Percentiles rank a stretch among this genome's conserved stretches.
Evolutionary conservation across 257 asterid species (phyloP).

Genomic region (Ajuga chamaepitys): DNA sequence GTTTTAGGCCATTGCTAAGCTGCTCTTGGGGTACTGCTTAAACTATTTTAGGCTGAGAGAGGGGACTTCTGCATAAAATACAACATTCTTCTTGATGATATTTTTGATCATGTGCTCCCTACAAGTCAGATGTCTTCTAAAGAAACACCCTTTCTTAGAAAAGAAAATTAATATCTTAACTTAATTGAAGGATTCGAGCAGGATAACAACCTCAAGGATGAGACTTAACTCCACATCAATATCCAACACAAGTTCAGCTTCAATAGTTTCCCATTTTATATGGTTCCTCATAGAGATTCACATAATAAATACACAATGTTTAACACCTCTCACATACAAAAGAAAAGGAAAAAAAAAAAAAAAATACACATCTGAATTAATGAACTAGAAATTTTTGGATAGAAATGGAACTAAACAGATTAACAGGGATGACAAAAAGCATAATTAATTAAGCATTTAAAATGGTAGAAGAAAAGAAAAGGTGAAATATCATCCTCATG

Average conservation of each 20-base stretch:
- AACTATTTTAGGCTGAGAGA: not conserved
- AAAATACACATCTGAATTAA: too few relatives aligned
- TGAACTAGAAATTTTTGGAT: too few relatives aligned
- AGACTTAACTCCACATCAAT: slow-evolving; percentile 46
- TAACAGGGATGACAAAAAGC: too few relatives aligned
- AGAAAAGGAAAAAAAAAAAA: too few relatives aligned
- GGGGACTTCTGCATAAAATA: not conserved
- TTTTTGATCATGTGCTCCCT: not conserved
- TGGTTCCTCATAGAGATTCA: slow-evolving; percentile 68
- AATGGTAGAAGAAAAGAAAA: too few relatives aligned
- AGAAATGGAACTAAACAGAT: too few relatives aligned
- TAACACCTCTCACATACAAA: too few relatives aligned
- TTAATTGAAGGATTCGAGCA: slow-evolving; percentile 7
- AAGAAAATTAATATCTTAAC: not conserved
- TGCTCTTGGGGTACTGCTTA: not conserved
- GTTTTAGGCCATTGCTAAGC: not conserved
- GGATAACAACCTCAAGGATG: slow-evolving; percentile 29
- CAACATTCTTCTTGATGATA: not conserved
- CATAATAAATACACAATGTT: too few relatives aligned
- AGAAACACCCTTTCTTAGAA: not conserved
- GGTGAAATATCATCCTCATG: too few relatives aligned
- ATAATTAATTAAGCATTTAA: too few relatives aligned
- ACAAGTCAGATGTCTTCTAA: not conserved
- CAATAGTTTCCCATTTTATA: slow-evolving; percentile 62
- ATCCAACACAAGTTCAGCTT: slow-evolving; percentile 41